Conservation (phyloP, 805 yeast species). For the Pichia deserticola region DNA sequence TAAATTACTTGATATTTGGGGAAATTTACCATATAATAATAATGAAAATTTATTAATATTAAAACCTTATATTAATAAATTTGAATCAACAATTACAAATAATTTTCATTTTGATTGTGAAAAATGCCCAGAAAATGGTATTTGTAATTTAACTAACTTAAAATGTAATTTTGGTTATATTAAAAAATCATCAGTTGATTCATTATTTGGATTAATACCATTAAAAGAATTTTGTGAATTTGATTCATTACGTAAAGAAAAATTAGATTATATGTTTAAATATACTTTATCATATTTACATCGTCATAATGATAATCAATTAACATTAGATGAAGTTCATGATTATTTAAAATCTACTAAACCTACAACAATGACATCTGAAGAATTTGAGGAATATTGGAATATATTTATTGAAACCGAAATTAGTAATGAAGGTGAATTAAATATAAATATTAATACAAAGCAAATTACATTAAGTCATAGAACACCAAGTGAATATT, state of each 20-base stretch:
- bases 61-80: conserved; percentile 23
- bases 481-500: conserved; percentile 26
- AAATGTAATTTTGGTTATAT: conserved; percentile 67
- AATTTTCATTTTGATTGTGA: conserved; percentile 37
- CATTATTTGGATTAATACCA: conserved; percentile 52
- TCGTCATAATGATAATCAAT: conserved; percentile 53
- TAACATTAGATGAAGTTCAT: conserved; percentile 65
- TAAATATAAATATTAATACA: conserved; percentile 53
- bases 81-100: conserved; percentile 48
- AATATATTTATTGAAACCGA: conserved; percentile 33
- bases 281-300: conserved; percentile 62
- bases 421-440: conserved; percentile 36
- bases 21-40: conserved; percentile 15
- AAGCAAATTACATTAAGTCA: conserved; percentile 37
- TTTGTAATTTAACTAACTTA: conserved; percentile 54
- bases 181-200: conserved; percentile 44
- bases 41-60: conserved; percentile 4
- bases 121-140: conserved; percentile 75
- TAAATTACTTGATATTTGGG: conserved; percentile 2
- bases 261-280: conserved; percentile 55
- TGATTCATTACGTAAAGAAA: conserved; percentile 64
- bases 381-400: conserved; percentile 77
- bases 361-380: conserved; percentile 38
- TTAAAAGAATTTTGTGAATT: conserved; percentile 60
- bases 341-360: conserved; percentile 51